phyloP scores from a whole-genome alignment of 306 rosid genomes.

The Heteromeles arbutifolia region DNA sequence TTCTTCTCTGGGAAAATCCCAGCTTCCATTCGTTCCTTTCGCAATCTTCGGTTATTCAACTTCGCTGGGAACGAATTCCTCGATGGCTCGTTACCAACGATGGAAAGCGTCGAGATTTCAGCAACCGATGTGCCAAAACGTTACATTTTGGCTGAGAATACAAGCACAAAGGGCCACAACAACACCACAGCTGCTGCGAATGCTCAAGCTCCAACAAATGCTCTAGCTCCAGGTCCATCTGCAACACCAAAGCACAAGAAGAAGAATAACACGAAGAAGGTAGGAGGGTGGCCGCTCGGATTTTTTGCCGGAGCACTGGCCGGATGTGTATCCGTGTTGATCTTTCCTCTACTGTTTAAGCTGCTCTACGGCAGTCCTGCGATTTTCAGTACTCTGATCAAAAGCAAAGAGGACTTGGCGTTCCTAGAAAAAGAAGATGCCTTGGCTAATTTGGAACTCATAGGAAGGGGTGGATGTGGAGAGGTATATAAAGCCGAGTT shows the following conservation, averaged over 20 bases:
- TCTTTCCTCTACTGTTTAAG: constrained; percentile 61
- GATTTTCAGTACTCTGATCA: constrained; percentile 62
- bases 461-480: constrained; percentile 80
- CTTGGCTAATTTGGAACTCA: constrained; percentile 42
- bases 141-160: constrained; percentile 33
- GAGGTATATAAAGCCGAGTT: constrained; percentile 70
- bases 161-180: not conserved
- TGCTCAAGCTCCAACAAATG: not conserved
- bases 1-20: constrained; percentile 74
- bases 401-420: constrained; percentile 63
- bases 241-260: constrained; percentile 1
- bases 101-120: constrained; percentile 32
- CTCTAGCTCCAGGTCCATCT: constrained; percentile 31
- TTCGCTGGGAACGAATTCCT: constrained; percentile 67
- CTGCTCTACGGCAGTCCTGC: constrained; percentile 46
- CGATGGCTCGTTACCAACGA: constrained; percentile 32
- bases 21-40: constrained; percentile 54
- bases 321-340: constrained; percentile 51
- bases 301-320: constrained; percentile 70
- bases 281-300: constrained; percentile 61
- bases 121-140: constrained; percentile 41
- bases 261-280: constrained; percentile 26
- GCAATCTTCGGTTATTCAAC: constrained; percentile 65
- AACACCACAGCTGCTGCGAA: not conserved
- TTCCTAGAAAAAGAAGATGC: constrained; percentile 81